Conservation (phyloP, 495 filamentous ascomycete genomes). For the Xanthoparmelia taractica region DNA sequence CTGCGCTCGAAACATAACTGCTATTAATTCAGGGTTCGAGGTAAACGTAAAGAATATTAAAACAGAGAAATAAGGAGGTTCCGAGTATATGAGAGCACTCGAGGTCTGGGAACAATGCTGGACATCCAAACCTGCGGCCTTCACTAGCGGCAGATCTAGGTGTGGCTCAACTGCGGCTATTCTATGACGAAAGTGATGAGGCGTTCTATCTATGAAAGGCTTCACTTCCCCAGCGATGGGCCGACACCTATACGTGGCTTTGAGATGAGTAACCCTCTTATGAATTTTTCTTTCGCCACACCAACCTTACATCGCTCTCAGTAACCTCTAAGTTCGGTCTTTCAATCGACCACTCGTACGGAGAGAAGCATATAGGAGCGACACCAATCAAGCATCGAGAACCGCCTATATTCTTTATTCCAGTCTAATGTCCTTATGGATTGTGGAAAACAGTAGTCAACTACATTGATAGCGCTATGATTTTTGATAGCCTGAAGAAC, state of each 20-base stretch:
- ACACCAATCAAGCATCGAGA: no score
- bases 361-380: background rate
- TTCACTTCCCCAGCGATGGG: background rate
- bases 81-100: background rate
- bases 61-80: background rate
- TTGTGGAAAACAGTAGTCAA: no score
- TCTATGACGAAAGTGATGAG: constrained; percentile 13
- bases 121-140: background rate
- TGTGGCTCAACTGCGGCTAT: constrained; percentile 13
- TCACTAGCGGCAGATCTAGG: constrained; percentile 6
- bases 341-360: no score
- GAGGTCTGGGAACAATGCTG: background rate
- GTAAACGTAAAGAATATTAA: background rate
- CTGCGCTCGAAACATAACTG: constrained; percentile 67
- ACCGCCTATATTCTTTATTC: no score
- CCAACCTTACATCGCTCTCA: no score
- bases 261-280: no score
- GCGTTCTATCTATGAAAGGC: background rate
- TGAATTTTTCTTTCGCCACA: no score
- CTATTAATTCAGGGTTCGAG: background rate
- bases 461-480: no score
- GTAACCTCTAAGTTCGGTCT: no score
- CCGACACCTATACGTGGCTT: no score
- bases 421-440: no score
- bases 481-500: no score